These are phyloP conservation scores for Dendrocalamus latiflorus DNA, from an alignment of 202 grass and related monocot species.

Conservation along the genomic window DNA sequence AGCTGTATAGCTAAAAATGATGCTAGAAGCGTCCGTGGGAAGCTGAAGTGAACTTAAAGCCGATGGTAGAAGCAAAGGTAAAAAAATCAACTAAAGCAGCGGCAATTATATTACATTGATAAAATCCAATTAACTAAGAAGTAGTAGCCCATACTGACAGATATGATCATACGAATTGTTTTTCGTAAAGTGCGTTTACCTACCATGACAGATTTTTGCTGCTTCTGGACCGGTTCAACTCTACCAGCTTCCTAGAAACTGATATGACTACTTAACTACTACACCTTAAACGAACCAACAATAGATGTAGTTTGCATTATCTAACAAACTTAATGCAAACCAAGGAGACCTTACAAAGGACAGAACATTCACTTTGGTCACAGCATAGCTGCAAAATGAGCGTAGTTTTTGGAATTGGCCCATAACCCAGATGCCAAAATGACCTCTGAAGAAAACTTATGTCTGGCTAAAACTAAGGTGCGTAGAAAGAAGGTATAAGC, in stretches of 20 bases:
- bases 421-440: neutral
- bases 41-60: conserved; percentile 4
- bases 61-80: too few species aligned
- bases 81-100: too few species aligned
- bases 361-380: neutral
- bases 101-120: neutral
- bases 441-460: neutral
- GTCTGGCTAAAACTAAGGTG: neutral
- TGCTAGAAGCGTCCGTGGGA: neutral
- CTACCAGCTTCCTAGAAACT: neutral
- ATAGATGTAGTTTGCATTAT: neutral
- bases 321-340: neutral
- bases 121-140: neutral
- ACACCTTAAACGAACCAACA: neutral
- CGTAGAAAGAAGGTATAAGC: neutral
- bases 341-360: neutral
- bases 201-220: neutral
- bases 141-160: neutral
- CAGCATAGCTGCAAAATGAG: neutral
- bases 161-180: neutral
- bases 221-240: neutral
- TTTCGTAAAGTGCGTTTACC: neutral
- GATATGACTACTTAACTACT: neutral
- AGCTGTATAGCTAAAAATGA: too few species aligned
- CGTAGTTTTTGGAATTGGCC: neutral